These are phyloP conservation scores for Albugo candida DNA, from an alignment of 352 stramenopile genomes.

Conservation along the genomic window DNA sequence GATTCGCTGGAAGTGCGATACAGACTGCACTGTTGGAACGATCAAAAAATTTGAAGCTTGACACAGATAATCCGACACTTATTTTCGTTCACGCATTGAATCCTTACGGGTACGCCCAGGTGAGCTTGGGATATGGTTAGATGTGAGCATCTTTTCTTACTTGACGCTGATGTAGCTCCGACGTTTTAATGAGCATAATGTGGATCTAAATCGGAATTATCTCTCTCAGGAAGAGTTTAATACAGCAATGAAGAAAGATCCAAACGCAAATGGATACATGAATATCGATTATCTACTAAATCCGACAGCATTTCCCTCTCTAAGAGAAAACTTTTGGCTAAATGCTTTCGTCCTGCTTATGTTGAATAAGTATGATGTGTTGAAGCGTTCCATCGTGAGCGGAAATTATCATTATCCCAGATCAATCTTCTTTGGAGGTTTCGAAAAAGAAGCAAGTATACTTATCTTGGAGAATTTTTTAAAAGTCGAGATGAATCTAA, in stretches of 20 bases:
- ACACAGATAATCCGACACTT: conserved; percentile 32
- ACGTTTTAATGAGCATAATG: conserved; percentile 85
- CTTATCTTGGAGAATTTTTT: conserved; percentile 43
- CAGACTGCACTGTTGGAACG: conserved; percentile 30
- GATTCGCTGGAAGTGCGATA: conserved; percentile 68
- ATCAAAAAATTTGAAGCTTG: conserved; percentile 7
- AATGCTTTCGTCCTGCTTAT: conserved; percentile 14
- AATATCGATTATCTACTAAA: conserved; percentile 57
- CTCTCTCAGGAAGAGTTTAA: conserved; percentile 36
- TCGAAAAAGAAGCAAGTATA: conserved; percentile 46
- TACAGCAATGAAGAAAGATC: conserved; percentile 24
- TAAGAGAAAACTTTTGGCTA: conserved; percentile 27
- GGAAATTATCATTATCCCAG: conserved; percentile 79
- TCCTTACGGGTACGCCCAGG: conserved; percentile 76
- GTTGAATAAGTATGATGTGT: conserved; percentile 12
- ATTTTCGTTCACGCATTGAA: conserved; percentile 88
- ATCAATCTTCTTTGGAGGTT: conserved; percentile 77
- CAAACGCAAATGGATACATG: conserved; percentile 63
- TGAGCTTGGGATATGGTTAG: conserved; percentile 1
- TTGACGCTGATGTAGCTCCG: conserved; percentile 23
- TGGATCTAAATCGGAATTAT: conserved; percentile 89
- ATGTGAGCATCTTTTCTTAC: conserved; percentile 1
- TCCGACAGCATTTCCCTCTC: conserved; percentile 11
- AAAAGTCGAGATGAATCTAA: conserved; percentile 21
- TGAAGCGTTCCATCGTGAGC: conserved; percentile 73